phyloP scores from a whole-genome alignment of 2,329 filamentous ascomycete species.

The Venturia carpophila region DNA sequence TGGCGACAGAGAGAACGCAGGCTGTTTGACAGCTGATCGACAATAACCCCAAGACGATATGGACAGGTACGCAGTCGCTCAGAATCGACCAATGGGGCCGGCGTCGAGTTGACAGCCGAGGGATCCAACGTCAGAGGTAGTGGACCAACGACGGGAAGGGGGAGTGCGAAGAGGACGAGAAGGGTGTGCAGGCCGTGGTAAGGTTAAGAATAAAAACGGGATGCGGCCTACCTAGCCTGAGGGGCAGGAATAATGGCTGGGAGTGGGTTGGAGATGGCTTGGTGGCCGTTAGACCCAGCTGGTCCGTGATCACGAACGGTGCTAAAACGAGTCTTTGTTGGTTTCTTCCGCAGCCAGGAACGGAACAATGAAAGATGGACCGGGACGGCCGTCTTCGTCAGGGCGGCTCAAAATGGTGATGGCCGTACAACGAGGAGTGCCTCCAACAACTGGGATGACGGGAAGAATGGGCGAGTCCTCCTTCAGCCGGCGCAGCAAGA shows the following conservation, averaged over 20 bases:
- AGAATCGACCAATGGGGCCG: neutral
- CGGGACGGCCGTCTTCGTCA: neutral
- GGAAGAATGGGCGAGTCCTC: neutral
- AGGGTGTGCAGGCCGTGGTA: neutral
- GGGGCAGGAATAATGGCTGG: slow-evolving; percentile 8
- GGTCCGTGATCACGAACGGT: neutral
- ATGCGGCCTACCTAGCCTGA: neutral
- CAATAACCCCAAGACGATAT: neutral
- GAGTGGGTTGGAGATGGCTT: slow-evolving; percentile 5
- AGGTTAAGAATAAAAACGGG: slow-evolving; percentile 8
- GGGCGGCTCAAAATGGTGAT: slow-evolving; percentile 3
- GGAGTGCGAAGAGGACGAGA: neutral
- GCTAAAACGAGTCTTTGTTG: slow-evolving; percentile 11
- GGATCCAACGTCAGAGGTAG: neutral
- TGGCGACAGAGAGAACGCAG: slow-evolving; percentile 1
- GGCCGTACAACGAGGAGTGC: neutral
- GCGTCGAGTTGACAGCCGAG: neutral
- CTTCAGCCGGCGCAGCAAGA: neutral
- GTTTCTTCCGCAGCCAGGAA: neutral
- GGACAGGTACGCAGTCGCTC: neutral
- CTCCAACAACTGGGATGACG: neutral
- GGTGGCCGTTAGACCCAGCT: neutral
- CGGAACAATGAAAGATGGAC: neutral
- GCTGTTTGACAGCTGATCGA: slow-evolving; percentile 11
- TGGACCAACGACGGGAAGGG: neutral